These are phyloP conservation scores for Hirsutella thompsonii DNA, from an alignment of 2,329 filamentous ascomycete species.

Conservation along the genomic window DNA sequence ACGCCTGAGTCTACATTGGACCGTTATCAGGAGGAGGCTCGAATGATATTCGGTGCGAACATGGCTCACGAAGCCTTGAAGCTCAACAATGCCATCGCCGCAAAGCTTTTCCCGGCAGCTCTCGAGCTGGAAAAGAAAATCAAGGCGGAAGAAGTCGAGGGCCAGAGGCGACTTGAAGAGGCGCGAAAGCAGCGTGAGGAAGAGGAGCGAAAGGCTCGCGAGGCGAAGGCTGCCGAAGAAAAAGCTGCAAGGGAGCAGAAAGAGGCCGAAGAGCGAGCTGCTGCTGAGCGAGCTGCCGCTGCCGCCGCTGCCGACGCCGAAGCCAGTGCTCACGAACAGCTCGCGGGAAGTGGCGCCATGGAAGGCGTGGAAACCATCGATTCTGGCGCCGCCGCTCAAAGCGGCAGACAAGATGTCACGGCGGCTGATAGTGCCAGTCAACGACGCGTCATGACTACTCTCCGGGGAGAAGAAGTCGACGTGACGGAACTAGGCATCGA, in stretches of 20 bases:
- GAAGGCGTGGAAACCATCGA: conserved; percentile 58
- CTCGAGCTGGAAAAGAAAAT: conserved; percentile 67
- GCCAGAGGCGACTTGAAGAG: conserved; percentile 36
- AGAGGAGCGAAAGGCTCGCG: conserved; percentile 50
- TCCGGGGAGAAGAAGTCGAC: conserved; percentile 78
- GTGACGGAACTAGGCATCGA: conserved; percentile 94
- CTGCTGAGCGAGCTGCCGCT: conserved; percentile 41
- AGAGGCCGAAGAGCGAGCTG: conserved; percentile 58
- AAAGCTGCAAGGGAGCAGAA: conserved; percentile 52
- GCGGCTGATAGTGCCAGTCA: conserved; percentile 9
- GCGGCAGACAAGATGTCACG: conserved; percentile 10
- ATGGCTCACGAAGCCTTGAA: conserved; percentile 53
- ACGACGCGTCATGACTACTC: conserved; percentile 62
- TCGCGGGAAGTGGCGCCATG: conserved; percentile 40
- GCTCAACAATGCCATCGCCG: conserved; percentile 57
- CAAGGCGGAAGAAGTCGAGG: conserved; percentile 45
- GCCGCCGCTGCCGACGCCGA: conserved; percentile 32
- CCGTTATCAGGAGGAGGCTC: conserved; percentile 83
- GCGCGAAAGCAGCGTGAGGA: conserved; percentile 50
- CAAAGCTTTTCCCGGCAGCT: conserved; percentile 67
- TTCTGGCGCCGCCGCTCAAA: conserved; percentile 16
- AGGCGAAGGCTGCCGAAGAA: conserved; percentile 62
- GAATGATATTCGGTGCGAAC: conserved; percentile 64
- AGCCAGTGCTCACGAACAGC: conserved; percentile 5
- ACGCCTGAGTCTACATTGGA: conserved; percentile 54